Evolutionary conservation across 306 rosid species (phyloP).

Genomic region (Quercus bicolor): DNA sequence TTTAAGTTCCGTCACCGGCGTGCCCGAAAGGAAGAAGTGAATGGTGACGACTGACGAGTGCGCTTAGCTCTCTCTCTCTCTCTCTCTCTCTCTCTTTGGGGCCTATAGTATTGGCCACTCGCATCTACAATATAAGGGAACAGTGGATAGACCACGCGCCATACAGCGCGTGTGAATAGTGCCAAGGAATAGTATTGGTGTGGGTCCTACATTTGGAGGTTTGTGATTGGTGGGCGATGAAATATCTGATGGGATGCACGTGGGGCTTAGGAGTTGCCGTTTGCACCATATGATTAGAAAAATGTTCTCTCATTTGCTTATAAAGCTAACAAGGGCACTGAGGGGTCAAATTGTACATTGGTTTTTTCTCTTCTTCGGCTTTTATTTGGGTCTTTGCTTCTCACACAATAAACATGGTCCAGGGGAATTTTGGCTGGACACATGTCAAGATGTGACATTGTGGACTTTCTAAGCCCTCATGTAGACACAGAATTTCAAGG

Average conservation of each 20-base stretch:
- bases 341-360: too few species aligned
- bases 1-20: constrained; percentile 59
- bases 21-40: constrained; percentile 18
- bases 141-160: constrained; percentile 29
- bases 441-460: neutral
- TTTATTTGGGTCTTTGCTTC: neutral
- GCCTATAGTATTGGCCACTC: neutral
- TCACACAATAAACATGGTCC: neutral
- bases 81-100: neutral
- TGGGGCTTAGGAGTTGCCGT: constrained; percentile 21
- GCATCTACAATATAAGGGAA: constrained; percentile 14
- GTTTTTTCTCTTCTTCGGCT: neutral
- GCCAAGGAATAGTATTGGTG: neutral
- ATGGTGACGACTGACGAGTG: constrained; percentile 41
- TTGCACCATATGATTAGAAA: neutral
- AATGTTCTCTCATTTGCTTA: constrained; percentile 15
- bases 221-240: constrained; percentile 19
- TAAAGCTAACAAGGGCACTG: neutral
- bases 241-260: constrained; percentile 31
- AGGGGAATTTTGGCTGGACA: neutral
- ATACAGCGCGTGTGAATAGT: constrained; percentile 18
- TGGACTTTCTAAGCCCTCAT: neutral
- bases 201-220: neutral
- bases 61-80: constrained; percentile 16
- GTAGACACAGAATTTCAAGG: too few species aligned